Evolutionary conservation across 2,329 filamentous ascomycete species (phyloP).

Genomic region (Microcyclospora pomicola): DNA sequence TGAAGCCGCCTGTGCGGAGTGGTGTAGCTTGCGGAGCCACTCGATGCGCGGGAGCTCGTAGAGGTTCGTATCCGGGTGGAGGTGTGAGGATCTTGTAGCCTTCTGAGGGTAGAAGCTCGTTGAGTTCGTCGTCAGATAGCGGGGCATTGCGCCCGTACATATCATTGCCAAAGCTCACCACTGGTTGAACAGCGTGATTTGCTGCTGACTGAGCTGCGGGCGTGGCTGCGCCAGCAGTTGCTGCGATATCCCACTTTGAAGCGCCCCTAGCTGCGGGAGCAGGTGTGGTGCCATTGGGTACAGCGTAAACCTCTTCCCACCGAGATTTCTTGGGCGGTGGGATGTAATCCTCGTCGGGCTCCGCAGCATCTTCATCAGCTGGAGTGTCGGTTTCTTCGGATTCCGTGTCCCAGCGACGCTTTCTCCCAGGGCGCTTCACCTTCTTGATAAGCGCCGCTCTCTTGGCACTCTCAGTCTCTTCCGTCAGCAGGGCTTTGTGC

Average conservation of each 20-base stretch:
- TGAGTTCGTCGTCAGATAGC: conserved; percentile 85
- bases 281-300: no score
- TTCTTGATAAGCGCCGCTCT: no score
- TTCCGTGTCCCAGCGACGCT: conserved; percentile 81
- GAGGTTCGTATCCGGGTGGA: conserved; percentile 80
- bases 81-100: conserved; percentile 87
- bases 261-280: conserved; percentile 49
- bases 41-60: conserved; percentile 62
- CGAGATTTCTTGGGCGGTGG: conserved; percentile 53
- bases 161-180: conserved; percentile 72
- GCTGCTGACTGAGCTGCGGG: conserved; percentile 49
- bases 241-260: conserved; percentile 86
- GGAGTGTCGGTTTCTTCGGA: conserved; percentile 26
- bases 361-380: conserved; percentile 28
- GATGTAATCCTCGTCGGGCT: conserved; percentile 6
- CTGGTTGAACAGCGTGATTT: no score
- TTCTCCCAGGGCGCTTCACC: conserved; percentile 57
- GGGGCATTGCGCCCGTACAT: conserved; percentile 65
- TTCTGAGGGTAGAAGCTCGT: conserved; percentile 77
- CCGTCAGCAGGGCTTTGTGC: conserved; percentile 59
- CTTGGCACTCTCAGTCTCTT: conserved; percentile 48
- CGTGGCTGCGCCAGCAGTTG: conserved; percentile 51
- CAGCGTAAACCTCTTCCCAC: no score
- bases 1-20: conserved; percentile 62
- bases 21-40: conserved; percentile 59